phyloP scores from a whole-genome alignment of 106 monocot species.

The Dendrobium huoshanense region DNA sequence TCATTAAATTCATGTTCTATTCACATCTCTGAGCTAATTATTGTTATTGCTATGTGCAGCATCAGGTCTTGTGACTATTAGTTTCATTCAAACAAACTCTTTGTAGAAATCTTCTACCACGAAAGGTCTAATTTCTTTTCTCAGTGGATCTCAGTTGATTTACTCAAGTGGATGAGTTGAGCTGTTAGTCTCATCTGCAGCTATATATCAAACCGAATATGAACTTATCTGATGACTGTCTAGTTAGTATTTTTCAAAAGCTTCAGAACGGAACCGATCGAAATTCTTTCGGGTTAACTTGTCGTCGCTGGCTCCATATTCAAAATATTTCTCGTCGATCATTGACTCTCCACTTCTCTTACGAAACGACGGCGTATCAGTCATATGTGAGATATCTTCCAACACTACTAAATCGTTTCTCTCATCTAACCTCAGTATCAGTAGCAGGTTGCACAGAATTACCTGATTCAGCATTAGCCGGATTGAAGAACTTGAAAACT shows the following conservation, averaged over 20 bases:
- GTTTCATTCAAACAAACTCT: neutral
- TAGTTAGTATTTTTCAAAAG: conserved; percentile 43
- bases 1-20: neutral
- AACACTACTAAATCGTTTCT: conserved; percentile 44
- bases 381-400: conserved; percentile 37
- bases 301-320: conserved; percentile 50
- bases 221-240: conserved; percentile 44
- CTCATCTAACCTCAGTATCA: conserved; percentile 40
- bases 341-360: conserved; percentile 43
- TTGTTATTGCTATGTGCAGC: neutral
- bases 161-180: neutral
- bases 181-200: neutral
- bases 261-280: conserved; percentile 33
- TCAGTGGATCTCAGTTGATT: neutral
- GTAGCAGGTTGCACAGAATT: conserved; percentile 52
- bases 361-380: conserved; percentile 26
- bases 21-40: neutral
- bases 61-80: neutral
- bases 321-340: conserved; percentile 50
- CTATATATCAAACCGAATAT: neutral
- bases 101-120: neutral
- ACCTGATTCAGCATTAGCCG: conserved; percentile 42
- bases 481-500: conserved; percentile 24
- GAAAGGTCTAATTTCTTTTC: neutral
- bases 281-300: conserved; percentile 74